Evolutionary conservation across 805 yeast species (phyloP), one percentile per base, ranked within the genome.

Genomic region (Barnettozyma vustinii): DNA sequence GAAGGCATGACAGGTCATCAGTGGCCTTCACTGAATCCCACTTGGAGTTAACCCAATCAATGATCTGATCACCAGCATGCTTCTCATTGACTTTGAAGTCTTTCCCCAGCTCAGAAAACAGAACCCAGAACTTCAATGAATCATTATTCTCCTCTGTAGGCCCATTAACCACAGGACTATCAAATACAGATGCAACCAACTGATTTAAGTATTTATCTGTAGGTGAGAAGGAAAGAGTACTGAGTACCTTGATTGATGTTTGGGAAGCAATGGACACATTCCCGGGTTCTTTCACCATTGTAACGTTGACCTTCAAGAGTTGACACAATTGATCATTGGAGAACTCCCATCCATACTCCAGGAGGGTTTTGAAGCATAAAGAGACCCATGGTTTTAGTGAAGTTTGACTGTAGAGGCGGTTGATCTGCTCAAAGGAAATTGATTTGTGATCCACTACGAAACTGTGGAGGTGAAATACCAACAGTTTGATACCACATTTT

Each of bases 91-190:
- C 58, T 19, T 65, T 66, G 18, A 69, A 61, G 2, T 59, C 59
- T 32, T 63, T 65, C 16, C 76, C 68, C 9, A 75, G 57, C 3
- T 60, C 59, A 15, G 71, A 61, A 3, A 77, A 53, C 0, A 69
- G 54, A 45, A 69, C 63, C 91, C 91, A 84, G 52, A 84, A 78
- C 13, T 59, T 53, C 26, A 79, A 64, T 4, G 84, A 67, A 43
- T 74, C 78, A 40, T 74, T 66, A 42, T 74, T 69, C 1, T 82
- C 46, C 1, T 53, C 21, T 1, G 64, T 58, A 2, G 94, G 92
- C 0, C 92, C 92, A 60, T 76, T 77, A 0, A 81, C 66, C 41
- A 79, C 84, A 0, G 86, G 66, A 6, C 76, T 59, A 35, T 81
- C 84, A 42, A 77, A 64, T 1, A 80, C 46, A 26, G 75, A 75